phyloP scores from a whole-genome alignment of 75 land plant genomes.

The Azolla pinnata region DNA sequence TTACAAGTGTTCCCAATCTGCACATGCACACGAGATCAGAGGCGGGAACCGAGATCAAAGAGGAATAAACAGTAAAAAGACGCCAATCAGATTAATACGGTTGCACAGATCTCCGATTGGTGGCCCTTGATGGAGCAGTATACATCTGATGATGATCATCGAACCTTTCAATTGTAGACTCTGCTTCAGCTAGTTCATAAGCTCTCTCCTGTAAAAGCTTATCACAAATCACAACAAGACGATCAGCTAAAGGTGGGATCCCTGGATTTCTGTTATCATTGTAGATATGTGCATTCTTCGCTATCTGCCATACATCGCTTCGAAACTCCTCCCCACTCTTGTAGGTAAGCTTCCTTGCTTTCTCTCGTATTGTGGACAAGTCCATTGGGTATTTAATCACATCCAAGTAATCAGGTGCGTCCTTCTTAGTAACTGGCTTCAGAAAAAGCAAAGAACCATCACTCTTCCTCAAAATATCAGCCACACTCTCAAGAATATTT shows the following conservation, averaged over 20 bases:
- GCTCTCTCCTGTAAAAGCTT: conserved; percentile 36
- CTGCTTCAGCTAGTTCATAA: conserved; percentile 43
- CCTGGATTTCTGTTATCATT: conserved; percentile 81
- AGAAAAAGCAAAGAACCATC: conserved; percentile 67
- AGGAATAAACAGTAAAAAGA: too few species aligned
- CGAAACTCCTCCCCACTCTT: conserved; percentile 61
- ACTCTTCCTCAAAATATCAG: conserved; percentile 43
- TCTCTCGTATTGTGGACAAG: conserved; percentile 70
- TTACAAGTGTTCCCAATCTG: too few species aligned
- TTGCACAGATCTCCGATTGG: conserved; percentile 1
- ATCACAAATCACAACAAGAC: conserved; percentile 76
- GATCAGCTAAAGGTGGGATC: conserved; percentile 94
- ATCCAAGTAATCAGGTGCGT: conserved; percentile 83
- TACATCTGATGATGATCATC: conserved; percentile 3
- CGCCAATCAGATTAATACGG: background rate
- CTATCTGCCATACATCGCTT: conserved; percentile 75
- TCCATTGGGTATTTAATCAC: conserved; percentile 78
- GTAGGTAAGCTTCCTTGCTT: conserved; percentile 65
- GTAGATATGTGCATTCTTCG: conserved; percentile 73
- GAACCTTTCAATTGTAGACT: conserved; percentile 40
- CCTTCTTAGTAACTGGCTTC: conserved; percentile 90
- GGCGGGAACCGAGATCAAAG: too few species aligned
- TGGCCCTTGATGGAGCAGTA: conserved; percentile 4
- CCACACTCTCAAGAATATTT: conserved; percentile 66
- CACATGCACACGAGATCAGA: too few species aligned